Percentiles rank a stretch among this genome's conserved stretches.
Conservation (phyloP, 805 yeast species). For the Saccharomycopsis fermentans region DNA sequence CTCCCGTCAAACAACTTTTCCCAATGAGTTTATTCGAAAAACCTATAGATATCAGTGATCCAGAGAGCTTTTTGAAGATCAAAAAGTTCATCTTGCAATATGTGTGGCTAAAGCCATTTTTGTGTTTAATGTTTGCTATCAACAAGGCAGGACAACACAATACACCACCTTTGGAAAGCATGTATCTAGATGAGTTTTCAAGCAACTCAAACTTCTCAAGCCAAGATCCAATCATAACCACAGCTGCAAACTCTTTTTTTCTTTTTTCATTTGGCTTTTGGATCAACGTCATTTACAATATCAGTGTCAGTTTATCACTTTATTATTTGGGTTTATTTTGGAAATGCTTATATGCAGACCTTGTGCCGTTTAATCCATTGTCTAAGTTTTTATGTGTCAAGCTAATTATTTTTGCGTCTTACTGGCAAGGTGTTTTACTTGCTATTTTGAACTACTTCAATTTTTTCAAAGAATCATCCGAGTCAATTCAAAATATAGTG, state of each 20-base stretch:
- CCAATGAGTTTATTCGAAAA: conserved; percentile 39
- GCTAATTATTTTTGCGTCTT: conserved; percentile 90
- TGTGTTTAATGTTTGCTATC: conserved; percentile 47
- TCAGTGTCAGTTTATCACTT: conserved; percentile 70
- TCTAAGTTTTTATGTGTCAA: conserved; percentile 91
- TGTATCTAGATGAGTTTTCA: no score
- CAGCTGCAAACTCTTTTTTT: conserved; percentile 20
- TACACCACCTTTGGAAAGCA: conserved; percentile 28
- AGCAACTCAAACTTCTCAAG: no score
- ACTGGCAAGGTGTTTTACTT: conserved; percentile 81
- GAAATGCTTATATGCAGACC: conserved; percentile 75
- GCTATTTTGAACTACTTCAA: conserved; percentile 43
- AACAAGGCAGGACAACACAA: conserved; percentile 34
- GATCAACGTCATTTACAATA: conserved; percentile 62
- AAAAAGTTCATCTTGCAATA: conserved; percentile 87
- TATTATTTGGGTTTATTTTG: conserved; percentile 85
- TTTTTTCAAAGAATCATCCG: conserved; percentile 28
- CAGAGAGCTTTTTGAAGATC: conserved; percentile 60
- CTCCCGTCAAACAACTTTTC: conserved; percentile 59
- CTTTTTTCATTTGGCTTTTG: conserved; percentile 45
- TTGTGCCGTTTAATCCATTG: conserved; percentile 75
- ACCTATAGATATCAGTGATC: conserved; percentile 76
- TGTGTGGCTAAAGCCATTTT: conserved; percentile 85
- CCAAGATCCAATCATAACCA: conserved; percentile 31
- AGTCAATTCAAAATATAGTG: conserved; percentile 64